Evolutionary conservation across 1,284 basidiomycete species (phyloP).

Genomic region (Trichosporon inkin): DNA sequence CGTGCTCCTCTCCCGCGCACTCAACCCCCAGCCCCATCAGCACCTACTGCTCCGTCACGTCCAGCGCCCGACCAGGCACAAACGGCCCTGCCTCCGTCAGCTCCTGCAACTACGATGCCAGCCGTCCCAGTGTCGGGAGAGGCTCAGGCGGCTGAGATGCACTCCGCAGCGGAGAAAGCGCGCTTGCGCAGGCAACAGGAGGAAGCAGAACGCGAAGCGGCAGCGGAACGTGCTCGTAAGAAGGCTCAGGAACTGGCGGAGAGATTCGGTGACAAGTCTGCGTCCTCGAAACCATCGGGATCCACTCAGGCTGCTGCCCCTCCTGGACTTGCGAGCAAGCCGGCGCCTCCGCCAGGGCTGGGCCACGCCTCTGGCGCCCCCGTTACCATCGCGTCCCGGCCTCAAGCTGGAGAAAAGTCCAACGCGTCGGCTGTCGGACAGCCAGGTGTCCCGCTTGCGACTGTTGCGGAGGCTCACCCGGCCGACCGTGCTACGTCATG

Average conservation of each 20-base stretch:
- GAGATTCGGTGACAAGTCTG: conserved; percentile 55
- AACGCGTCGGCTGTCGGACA: background rate
- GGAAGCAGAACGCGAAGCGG: conserved; percentile 76
- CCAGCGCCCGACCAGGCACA: background rate
- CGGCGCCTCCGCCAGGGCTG: conserved; percentile 14
- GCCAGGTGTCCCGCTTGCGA: background rate
- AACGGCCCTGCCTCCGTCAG: conserved; percentile 25
- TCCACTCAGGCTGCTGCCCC: conserved; percentile 11
- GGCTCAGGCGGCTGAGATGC: conserved; percentile 77
- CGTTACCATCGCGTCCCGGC: conserved; percentile 17
- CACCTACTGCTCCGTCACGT: background rate
- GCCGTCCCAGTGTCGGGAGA: conserved; percentile 44
- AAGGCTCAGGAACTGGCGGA: conserved; percentile 84
- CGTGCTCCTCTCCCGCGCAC: background rate
- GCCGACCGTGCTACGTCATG: conserved; percentile 17
- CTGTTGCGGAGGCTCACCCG: background rate
- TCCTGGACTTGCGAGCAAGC: conserved; percentile 15
- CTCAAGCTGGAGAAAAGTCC: background rate
- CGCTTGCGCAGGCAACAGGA: conserved; percentile 67
- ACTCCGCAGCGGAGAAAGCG: conserved; percentile 80
- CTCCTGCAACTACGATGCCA: conserved; percentile 9
- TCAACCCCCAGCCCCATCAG: background rate
- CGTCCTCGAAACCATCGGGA: conserved; percentile 12
- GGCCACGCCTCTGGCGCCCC: conserved; percentile 8
- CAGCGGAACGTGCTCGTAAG: conserved; percentile 73